Evolutionary conservation across 169 alveolate species (phyloP).

Genomic region (Cryptosporidium ryanae): DNA sequence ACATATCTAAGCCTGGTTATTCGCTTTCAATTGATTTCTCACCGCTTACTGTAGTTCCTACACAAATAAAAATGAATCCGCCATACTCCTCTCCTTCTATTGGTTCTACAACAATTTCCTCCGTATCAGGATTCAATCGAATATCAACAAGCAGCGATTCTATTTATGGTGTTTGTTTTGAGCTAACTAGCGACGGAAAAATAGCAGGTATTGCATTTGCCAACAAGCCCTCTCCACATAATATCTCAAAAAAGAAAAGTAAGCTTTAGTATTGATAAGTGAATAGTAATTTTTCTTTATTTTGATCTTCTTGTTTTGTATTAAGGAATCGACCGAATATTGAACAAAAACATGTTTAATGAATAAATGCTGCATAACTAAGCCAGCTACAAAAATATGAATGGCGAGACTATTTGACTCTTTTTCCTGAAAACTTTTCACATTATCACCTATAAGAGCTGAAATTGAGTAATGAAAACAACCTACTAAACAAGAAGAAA

Average conservation of each 20-base stretch:
- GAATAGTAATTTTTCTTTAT: too few species aligned
- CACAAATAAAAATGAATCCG: conserved; percentile 41
- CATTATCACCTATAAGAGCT: too few species aligned
- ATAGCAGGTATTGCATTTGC: conserved; percentile 76
- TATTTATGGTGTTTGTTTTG: conserved; percentile 68
- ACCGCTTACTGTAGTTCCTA: conserved; percentile 43
- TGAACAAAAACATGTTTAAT: too few species aligned
- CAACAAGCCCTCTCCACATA: conserved; percentile 26
- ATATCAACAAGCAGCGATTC: conserved; percentile 47
- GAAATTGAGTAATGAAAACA: too few species aligned
- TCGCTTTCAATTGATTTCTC: conserved; percentile 40
- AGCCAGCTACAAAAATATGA: too few species aligned
- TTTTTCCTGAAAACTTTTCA: too few species aligned
- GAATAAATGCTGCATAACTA: too few species aligned
- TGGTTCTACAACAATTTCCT: not conserved
- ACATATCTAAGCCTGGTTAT: conserved; percentile 58
- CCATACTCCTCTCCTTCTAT: conserved; percentile 27
- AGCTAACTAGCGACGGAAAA: conserved; percentile 62
- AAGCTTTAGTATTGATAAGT: too few species aligned
- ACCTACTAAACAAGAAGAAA: too few species aligned
- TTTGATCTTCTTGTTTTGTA: too few species aligned
- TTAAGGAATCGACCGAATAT: too few species aligned
- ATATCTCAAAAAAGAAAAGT: not conserved
- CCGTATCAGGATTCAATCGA: conserved; percentile 61
- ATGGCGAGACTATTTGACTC: too few species aligned